Conservation (phyloP, 192 early-diverging fungal species). For the Rhizoclosmatium sp. region DNA sequence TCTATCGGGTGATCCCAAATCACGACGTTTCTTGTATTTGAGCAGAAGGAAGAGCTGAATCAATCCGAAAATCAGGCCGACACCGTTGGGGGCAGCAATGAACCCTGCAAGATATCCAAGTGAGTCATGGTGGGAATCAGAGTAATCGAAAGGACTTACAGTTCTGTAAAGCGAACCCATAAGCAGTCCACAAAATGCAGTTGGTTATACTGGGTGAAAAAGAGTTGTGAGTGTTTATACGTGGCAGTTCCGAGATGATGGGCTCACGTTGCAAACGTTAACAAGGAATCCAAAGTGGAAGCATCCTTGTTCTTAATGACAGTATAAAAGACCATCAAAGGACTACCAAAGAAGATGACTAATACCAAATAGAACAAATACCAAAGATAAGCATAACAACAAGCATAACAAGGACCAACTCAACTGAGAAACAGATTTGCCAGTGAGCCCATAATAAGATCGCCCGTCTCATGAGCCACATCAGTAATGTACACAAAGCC, state of each 20-base stretch:
- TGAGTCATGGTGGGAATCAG: conserved; percentile 5
- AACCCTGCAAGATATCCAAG: not conserved
- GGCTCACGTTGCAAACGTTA: not conserved
- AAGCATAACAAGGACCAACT: no score
- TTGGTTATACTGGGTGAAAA: not conserved
- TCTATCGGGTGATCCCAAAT: no score
- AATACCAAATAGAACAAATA: not conserved
- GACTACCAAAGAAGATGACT: conserved; percentile 14
- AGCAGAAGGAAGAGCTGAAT: no score
- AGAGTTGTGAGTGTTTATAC: no score
- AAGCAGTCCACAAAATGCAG: conserved; percentile 11
- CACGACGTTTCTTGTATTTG: no score
- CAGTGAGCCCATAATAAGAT: not conserved
- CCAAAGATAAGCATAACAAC: no score
- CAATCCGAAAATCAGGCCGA: not conserved
- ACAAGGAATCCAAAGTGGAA: not conserved
- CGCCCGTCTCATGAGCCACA: not conserved
- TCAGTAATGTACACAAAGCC: not conserved
- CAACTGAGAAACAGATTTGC: not conserved
- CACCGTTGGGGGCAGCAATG: not conserved
- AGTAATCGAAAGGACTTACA: not conserved
- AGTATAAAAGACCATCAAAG: not conserved
- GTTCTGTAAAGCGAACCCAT: conserved; percentile 11
- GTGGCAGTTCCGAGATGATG: no score
- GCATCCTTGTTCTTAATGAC: not conserved